phyloP scores from a whole-genome alignment of 805 yeast species.

The Yarrowia sp. region DNA sequence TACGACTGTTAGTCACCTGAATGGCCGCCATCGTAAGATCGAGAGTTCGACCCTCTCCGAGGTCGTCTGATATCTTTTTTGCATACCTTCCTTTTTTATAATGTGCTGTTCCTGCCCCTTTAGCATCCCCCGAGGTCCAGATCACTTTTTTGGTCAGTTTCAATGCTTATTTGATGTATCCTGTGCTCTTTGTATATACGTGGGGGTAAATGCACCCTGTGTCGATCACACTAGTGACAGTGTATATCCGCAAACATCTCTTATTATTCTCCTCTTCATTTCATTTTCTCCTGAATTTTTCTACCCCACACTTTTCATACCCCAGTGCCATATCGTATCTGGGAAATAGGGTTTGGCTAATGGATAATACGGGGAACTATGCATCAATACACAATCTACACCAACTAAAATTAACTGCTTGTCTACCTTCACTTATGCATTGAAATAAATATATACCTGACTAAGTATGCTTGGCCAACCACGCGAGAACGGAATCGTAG shows the following conservation, averaged over 20 bases:
- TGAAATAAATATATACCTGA: constrained; percentile 23
- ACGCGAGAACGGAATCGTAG: constrained; percentile 54
- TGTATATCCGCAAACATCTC: too few species aligned
- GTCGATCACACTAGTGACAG: not conserved
- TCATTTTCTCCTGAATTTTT: not conserved
- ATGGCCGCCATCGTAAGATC: constrained; percentile 18
- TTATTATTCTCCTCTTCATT: not conserved
- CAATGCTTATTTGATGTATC: not conserved
- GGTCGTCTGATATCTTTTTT: constrained; percentile 20
- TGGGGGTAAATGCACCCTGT: not conserved
- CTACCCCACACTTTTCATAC: not conserved
- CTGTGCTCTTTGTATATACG: too few species aligned
- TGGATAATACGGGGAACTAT: not conserved
- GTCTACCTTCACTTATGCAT: constrained; percentile 8
- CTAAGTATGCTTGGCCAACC: constrained; percentile 30
- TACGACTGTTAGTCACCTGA: constrained; percentile 18
- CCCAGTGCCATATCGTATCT: not conserved
- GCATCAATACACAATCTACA: not conserved
- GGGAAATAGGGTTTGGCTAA: not conserved
- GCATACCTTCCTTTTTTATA: not conserved
- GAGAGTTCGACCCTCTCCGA: constrained; percentile 26
- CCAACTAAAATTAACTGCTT: not conserved
- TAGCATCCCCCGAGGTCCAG: not conserved
- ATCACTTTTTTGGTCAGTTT: not conserved
- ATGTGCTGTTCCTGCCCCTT: not conserved